phyloP scores from a whole-genome alignment of 2,329 filamentous ascomycete species.

The Fusarium oligoseptatum region DNA sequence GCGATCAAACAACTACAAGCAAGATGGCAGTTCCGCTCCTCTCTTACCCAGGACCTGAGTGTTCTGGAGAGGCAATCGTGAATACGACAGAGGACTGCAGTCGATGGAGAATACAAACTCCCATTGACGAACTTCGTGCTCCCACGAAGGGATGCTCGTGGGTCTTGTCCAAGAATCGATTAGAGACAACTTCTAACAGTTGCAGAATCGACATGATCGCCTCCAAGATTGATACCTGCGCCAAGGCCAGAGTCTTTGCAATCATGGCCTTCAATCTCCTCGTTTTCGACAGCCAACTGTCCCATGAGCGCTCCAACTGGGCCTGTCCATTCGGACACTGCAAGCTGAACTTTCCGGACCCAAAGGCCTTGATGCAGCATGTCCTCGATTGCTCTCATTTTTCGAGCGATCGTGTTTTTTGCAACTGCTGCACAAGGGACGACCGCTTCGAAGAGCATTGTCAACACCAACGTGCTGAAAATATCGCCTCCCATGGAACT shows the following conservation, averaged over 20 bases:
- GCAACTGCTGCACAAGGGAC: constrained; percentile 4
- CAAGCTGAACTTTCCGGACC: constrained; percentile 1
- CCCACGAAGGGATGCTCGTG: neutral
- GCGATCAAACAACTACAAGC: neutral
- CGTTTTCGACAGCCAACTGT: neutral
- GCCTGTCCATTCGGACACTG: constrained; percentile 8
- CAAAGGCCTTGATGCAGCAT: constrained; percentile 2
- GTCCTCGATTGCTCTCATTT: neutral
- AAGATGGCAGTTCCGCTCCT: constrained; percentile 1
- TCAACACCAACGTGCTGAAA: neutral
- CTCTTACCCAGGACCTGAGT: neutral
- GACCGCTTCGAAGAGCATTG: neutral
- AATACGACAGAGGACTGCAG: neutral
- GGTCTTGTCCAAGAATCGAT: neutral
- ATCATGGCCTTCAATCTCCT: constrained; percentile 5
- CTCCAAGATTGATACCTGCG: neutral
- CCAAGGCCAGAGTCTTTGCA: constrained; percentile 9
- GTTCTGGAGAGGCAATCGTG: neutral
- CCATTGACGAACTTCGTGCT: neutral
- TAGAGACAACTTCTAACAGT: neutral
- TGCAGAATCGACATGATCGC: neutral
- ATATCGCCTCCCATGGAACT: neutral
- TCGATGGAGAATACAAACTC: neutral
- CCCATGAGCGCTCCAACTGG: neutral
- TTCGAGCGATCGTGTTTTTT: neutral